phyloP scores from a whole-genome alignment of 1,284 basidiomycete genomes.

The Cystobasidiaceae sp. region DNA sequence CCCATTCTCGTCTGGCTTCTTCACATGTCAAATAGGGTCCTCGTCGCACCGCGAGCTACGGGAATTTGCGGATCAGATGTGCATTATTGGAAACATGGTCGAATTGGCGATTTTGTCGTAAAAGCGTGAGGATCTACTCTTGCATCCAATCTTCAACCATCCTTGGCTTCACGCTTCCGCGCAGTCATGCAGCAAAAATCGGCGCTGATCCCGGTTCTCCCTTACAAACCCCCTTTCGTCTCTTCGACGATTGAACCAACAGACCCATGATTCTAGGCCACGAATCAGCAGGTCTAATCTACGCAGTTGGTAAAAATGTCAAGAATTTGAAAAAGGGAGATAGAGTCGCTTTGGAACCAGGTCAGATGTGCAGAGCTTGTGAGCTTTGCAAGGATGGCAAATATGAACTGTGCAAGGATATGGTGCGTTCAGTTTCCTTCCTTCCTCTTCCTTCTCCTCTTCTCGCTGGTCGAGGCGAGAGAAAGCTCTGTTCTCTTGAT shows the following conservation, averaged over 20 bases:
- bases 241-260: no score
- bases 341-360: constrained; percentile 60
- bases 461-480: background rate
- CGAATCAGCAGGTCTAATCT: constrained; percentile 56
- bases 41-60: constrained; percentile 87
- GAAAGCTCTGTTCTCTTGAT: background rate
- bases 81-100: constrained; percentile 58
- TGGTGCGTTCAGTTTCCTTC: background rate
- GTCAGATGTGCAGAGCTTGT: constrained; percentile 54
- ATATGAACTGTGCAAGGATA: constrained; percentile 50
- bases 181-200: no score
- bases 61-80: constrained; percentile 80
- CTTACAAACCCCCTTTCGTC: constrained; percentile 37
- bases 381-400: constrained; percentile 52
- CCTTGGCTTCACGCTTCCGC: background rate
- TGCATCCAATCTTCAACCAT: background rate
- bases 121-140: constrained; percentile 8
- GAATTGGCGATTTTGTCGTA: constrained; percentile 54
- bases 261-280: constrained; percentile 54
- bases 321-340: constrained; percentile 72
- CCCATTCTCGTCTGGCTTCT: no score
- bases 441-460: background rate
- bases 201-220: constrained; percentile 38
- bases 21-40: constrained; percentile 51
- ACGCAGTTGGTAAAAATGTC: constrained; percentile 63